A percentile compares a stretch with the other conserved stretches of the same genome.
phyloP scores from a whole-genome alignment of 202 grass and related monocot genomes.

The Schoenoplectus tabernaemontani region DNA sequence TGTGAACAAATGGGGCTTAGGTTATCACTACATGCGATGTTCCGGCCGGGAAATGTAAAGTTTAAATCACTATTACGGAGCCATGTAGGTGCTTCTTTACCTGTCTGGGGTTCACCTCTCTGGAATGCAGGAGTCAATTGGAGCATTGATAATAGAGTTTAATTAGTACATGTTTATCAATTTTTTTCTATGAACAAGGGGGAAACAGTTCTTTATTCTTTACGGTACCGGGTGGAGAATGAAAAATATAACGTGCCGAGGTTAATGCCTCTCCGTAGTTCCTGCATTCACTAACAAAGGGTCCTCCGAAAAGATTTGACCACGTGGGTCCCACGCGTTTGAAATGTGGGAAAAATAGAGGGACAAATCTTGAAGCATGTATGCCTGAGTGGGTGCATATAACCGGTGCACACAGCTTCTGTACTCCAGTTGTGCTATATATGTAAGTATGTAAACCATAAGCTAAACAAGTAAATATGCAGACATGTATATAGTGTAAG shows the following conservation, averaged over 20 bases:
- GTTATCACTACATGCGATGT: constrained; percentile 66
- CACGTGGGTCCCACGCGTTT: no score
- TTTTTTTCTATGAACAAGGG: neutral
- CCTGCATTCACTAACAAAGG: neutral
- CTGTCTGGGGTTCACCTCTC: constrained; percentile 47
- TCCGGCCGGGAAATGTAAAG: constrained; percentile 46
- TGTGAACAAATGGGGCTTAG: constrained; percentile 45
- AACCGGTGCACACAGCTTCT: neutral
- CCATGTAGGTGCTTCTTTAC: constrained; percentile 49
- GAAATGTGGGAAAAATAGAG: no score
- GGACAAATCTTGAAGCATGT: no score
- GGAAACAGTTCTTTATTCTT: neutral
- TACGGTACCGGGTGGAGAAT: neutral
- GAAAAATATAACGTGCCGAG: neutral
- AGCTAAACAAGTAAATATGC: no score
- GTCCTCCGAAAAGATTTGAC: no score
- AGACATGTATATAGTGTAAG: no score
- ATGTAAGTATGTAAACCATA: no score
- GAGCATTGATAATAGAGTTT: neutral
- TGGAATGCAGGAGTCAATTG: constrained; percentile 33
- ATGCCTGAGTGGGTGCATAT: no score
- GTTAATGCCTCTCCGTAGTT: neutral
- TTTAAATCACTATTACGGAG: constrained; percentile 43
- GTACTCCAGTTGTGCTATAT: no score
- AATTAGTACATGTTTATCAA: constrained; percentile 11